Conservation (phyloP, 2,329 filamentous ascomycete species). For the Aureobasidium sp. region DNA sequence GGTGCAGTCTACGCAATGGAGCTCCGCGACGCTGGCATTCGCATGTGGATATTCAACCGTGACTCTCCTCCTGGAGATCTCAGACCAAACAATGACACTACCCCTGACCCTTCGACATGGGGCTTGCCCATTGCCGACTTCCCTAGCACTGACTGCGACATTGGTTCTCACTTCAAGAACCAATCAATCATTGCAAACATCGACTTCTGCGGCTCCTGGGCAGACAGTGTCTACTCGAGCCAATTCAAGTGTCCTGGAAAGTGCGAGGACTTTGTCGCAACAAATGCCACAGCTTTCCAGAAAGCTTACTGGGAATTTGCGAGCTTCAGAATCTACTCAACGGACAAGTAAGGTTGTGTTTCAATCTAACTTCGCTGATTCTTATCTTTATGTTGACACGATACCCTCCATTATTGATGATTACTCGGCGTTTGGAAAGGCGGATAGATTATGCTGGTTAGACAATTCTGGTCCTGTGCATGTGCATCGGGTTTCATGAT, state of each 20-base stretch:
- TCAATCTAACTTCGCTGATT: no score
- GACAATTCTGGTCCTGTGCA: no score
- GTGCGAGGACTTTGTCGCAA: constrained; percentile 53
- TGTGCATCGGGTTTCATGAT: no score
- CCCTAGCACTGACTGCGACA: constrained; percentile 55
- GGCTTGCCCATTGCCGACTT: constrained; percentile 57
- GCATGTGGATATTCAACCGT: constrained; percentile 37
- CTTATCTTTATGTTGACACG: background rate
- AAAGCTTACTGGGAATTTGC: constrained; percentile 55
- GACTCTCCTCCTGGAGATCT: constrained; percentile 37
- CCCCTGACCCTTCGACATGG: constrained; percentile 57
- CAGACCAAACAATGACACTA: constrained; percentile 30
- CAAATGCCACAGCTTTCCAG: constrained; percentile 49
- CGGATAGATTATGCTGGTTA: no score
- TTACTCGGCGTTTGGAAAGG: background rate
- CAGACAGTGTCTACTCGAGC: constrained; percentile 30
- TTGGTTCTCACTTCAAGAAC: constrained; percentile 54
- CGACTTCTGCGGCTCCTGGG: constrained; percentile 55
- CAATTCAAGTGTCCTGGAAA: constrained; percentile 42
- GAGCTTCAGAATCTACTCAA: constrained; percentile 17
- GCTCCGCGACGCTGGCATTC: constrained; percentile 54
- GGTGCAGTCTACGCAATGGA: constrained; percentile 50
- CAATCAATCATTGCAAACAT: constrained; percentile 62
- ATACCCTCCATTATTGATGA: constrained; percentile 7
- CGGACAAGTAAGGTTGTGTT: background rate